These are phyloP conservation scores for Marchantia polymorpha DNA, from an alignment of 225 moss, liverwort and hornwort species.

Conservation along the genomic window DNA sequence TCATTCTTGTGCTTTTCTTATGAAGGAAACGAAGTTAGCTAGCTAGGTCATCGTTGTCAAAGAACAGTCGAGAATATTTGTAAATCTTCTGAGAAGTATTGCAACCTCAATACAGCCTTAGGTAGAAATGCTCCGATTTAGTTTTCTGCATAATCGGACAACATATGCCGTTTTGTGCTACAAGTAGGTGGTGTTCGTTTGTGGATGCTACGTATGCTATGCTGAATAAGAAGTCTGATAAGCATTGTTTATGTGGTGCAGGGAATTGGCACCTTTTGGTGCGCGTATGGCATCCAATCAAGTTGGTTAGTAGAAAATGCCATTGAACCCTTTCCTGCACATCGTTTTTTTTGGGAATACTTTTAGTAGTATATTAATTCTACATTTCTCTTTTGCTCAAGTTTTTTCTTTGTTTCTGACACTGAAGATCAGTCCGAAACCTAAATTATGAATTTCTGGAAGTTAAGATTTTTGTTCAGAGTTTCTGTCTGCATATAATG, in stretches of 20 bases:
- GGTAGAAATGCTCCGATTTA: background rate
- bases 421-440: background rate
- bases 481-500: too few relatives aligned
- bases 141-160: background rate
- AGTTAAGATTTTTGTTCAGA: background rate
- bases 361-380: too few relatives aligned
- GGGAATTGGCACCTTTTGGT: conserved; percentile 49
- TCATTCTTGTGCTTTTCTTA: too few relatives aligned
- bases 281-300: conserved; percentile 47
- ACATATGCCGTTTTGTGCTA: background rate
- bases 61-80: too few relatives aligned
- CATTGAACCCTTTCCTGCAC: background rate
- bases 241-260: conserved; percentile 14
- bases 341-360: too few relatives aligned
- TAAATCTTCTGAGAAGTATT: too few relatives aligned
- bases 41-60: too few relatives aligned
- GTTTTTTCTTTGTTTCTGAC: too few relatives aligned
- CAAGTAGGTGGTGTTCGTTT: background rate
- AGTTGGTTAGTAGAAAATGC: conserved; percentile 29
- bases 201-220: too few relatives aligned
- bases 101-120: too few relatives aligned
- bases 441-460: background rate
- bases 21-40: too few relatives aligned
- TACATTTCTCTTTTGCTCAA: too few relatives aligned
- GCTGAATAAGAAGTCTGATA: background rate